Percentiles rank a stretch among this genome's conserved stretches.
phyloP scores from a whole-genome alignment of 2,329 filamentous ascomycete species.

The Beauveria australis region DNA sequence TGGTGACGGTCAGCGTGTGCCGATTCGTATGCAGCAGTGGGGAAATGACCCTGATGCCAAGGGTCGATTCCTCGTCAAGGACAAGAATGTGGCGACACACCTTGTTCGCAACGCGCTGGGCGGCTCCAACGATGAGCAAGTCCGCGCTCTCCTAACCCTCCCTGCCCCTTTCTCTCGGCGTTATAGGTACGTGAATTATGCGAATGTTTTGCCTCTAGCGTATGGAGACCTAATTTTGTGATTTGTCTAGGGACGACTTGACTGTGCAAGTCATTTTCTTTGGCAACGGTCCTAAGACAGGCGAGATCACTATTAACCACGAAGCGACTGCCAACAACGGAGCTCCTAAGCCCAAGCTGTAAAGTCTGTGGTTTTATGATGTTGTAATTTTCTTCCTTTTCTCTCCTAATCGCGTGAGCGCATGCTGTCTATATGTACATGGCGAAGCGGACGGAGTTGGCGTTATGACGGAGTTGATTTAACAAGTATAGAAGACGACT shows the following conservation, averaged over 20 bases:
- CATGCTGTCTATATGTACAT: not conserved
- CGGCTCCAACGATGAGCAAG: constrained; percentile 86
- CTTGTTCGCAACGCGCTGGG: constrained; percentile 91
- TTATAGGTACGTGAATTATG: constrained; percentile 56
- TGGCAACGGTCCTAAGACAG: constrained; percentile 68
- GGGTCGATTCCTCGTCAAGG: constrained; percentile 84
- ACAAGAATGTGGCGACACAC: constrained; percentile 94
- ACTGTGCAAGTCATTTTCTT: constrained; percentile 99
- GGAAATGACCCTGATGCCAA: constrained; percentile 66
- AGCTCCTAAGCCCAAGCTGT: constrained; percentile 32
- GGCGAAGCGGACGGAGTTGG: not conserved
- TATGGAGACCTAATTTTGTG: not conserved
- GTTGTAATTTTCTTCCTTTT: not conserved
- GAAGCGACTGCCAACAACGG: constrained; percentile 64
- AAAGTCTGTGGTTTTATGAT: constrained; percentile 21
- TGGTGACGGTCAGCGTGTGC: constrained; percentile 68
- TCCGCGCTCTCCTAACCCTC: constrained; percentile 83
- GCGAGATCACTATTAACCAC: constrained; percentile 73
- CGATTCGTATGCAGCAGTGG: constrained; percentile 87
- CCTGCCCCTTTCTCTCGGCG: constrained; percentile 84
- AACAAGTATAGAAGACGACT: not conserved
- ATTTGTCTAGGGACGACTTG: constrained; percentile 67
- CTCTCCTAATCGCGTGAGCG: not conserved
- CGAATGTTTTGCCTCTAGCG: no score
- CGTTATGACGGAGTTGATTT: not conserved